Evolutionary conservation across 192 early-diverging fungal genomes (phyloP).

Genomic region (Thoreauomyces humboldtii): DNA sequence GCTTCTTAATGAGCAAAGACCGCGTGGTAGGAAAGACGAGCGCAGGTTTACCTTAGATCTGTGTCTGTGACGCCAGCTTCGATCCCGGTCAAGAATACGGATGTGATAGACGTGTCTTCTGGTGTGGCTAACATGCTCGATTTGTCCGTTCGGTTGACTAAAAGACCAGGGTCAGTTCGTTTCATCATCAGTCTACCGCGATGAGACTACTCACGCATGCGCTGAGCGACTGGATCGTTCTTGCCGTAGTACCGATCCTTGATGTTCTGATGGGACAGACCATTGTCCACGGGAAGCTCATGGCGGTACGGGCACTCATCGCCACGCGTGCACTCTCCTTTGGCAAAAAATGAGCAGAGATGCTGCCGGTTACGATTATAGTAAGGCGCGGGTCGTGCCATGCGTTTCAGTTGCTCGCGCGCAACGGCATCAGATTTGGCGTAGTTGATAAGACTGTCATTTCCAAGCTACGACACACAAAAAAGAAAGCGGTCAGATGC

Average conservation of each 20-base stretch:
- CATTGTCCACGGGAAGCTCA: constrained; percentile 82
- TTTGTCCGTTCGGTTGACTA: constrained; percentile 48
- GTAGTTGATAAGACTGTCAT: constrained; percentile 61
- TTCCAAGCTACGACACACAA: constrained; percentile 41
- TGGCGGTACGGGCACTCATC: constrained; percentile 93
- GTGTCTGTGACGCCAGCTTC: constrained; percentile 66
- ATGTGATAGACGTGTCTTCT: constrained; percentile 78
- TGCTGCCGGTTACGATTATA: constrained; percentile 87
- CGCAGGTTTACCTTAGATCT: constrained; percentile 58
- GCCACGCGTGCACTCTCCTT: constrained; percentile 90
- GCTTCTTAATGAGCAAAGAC: not conserved
- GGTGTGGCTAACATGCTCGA: constrained; percentile 57
- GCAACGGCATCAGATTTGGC: constrained; percentile 70
- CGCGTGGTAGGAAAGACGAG: not conserved
- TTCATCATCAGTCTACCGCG: not conserved
- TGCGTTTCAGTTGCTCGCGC: constrained; percentile 68
- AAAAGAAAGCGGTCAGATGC: not conserved
- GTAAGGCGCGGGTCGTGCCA: constrained; percentile 86
- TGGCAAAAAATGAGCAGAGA: constrained; percentile 95
- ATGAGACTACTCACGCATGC: constrained; percentile 63
- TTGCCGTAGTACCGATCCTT: constrained; percentile 91
- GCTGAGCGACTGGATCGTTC: constrained; percentile 92
- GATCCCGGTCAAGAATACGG: constrained; percentile 82
- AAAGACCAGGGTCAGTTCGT: not conserved
- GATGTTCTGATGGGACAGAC: constrained; percentile 88